Conservation (phyloP, 2,329 filamentous ascomycete genomes). For the Fonsecaea pugnacius region DNA sequence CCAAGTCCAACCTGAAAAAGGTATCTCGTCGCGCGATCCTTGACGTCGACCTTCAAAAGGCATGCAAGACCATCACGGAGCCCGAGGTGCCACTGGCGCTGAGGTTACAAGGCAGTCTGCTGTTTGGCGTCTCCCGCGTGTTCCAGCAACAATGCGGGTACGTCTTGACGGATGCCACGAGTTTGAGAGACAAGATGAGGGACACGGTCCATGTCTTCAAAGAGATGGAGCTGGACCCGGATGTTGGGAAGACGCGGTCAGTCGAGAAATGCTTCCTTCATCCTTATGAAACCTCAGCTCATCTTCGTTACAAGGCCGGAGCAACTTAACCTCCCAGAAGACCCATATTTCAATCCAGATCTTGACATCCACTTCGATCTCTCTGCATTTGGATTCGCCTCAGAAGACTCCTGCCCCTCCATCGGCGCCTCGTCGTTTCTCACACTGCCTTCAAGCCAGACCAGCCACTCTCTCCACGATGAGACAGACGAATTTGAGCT, state of each 20-base stretch:
- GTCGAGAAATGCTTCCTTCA: constrained; percentile 35
- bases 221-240: constrained; percentile 67
- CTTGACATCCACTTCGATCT: constrained; percentile 63
- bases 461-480: constrained; percentile 39
- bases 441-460: constrained; percentile 39
- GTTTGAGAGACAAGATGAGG: constrained; percentile 73
- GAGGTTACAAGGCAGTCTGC: constrained; percentile 83
- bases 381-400: constrained; percentile 47
- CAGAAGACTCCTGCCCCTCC: constrained; percentile 43
- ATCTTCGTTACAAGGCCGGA: constrained; percentile 61
- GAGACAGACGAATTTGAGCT: constrained; percentile 44
- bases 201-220: constrained; percentile 65
- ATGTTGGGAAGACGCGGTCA: constrained; percentile 74
- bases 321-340: constrained; percentile 77
- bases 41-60: constrained; percentile 81
- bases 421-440: constrained; percentile 30
- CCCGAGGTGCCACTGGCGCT: constrained; percentile 87
- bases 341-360: constrained; percentile 77
- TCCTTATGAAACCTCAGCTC: neutral
- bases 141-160: constrained; percentile 87
- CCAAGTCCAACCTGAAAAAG: constrained; percentile 70
- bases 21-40: constrained; percentile 85
- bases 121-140: constrained; percentile 85
- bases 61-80: constrained; percentile 84
- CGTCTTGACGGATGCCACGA: constrained; percentile 78